phyloP scores from a whole-genome alignment of 2,329 filamentous ascomycete species.

The Ramichloridium luteum region DNA sequence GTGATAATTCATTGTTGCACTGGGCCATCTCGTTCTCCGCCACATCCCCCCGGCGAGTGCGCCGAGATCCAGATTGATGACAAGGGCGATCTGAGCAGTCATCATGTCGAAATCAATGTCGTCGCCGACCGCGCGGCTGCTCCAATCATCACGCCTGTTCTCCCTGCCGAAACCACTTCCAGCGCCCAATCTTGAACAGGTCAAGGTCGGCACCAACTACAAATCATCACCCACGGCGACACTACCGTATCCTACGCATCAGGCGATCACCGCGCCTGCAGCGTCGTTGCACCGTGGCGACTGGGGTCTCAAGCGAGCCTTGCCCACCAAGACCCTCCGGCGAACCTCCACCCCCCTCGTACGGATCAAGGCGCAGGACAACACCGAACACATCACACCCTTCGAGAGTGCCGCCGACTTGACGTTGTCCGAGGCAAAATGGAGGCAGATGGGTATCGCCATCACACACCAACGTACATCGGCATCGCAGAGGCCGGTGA shows the following conservation, averaged over 20 bases:
- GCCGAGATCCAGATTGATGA: no score
- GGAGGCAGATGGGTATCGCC: constrained; percentile 66
- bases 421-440: constrained; percentile 69
- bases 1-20: no score
- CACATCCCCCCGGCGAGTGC: no score
- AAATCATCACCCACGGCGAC: constrained; percentile 58
- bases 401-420: constrained; percentile 76
- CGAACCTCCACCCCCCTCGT: constrained; percentile 59
- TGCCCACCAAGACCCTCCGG: constrained; percentile 65
- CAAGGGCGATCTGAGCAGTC: no score
- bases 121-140: constrained; percentile 54
- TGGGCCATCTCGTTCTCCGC: no score
- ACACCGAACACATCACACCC: constrained; percentile 77
- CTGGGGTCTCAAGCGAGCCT: constrained; percentile 80
- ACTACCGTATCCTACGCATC: constrained; percentile 63
- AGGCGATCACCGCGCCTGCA: constrained; percentile 66
- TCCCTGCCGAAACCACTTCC: constrained; percentile 68
- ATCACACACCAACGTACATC: constrained; percentile 30
- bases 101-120: constrained; percentile 27
- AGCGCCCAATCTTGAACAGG: constrained; percentile 36
- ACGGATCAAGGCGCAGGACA: constrained; percentile 67
- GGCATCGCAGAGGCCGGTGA: constrained; percentile 9
- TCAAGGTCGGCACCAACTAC: constrained; percentile 37
- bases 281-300: constrained; percentile 66
- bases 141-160: constrained; percentile 82